A percentile compares a stretch with the other conserved stretches of the same genome.
Conservation (phyloP, 1,284 basidiomycete genomes). For the Microstroma glucosiphilum region DNA sequence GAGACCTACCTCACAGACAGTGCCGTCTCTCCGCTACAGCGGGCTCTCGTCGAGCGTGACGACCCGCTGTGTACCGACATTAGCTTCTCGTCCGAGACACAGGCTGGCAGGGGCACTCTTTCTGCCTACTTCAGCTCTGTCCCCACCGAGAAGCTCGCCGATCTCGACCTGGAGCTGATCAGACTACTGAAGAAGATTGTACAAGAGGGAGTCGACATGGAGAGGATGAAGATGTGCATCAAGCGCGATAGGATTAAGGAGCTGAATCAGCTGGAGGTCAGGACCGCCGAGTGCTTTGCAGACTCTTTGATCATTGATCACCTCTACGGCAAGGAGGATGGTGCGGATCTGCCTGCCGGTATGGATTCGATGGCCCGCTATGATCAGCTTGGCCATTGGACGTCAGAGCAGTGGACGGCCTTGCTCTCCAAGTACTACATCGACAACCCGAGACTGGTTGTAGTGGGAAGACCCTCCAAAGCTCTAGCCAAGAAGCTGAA, state of each 20-base stretch:
- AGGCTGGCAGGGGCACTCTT: conserved; percentile 63
- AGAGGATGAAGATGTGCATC: conserved; percentile 80
- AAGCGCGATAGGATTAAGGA: conserved; percentile 76
- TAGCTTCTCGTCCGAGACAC: conserved; percentile 72
- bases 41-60: conserved; percentile 87
- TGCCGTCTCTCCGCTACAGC: conserved; percentile 80
- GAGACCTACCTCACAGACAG: conserved; percentile 76
- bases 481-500: conserved; percentile 75
- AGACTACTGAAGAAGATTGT: conserved; percentile 66
- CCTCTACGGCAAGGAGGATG: conserved; percentile 77
- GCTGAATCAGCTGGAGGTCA: conserved; percentile 52
- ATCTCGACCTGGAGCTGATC: conserved; percentile 66
- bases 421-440: conserved; percentile 67
- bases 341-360: conserved; percentile 67
- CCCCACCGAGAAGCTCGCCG: conserved; percentile 69
- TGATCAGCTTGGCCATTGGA: conserved; percentile 62
- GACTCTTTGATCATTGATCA: conserved; percentile 64
- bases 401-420: conserved; percentile 68
- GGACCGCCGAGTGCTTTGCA: conserved; percentile 56
- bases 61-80: conserved; percentile 79
- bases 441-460: conserved; percentile 46
- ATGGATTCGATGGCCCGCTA: conserved; percentile 77
- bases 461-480: conserved; percentile 83
- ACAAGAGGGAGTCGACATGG: conserved; percentile 78
- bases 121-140: conserved; percentile 77